Percentiles rank a stretch among this genome's conserved stretches.
Conservation (phyloP, 140 eudicot genomes). For the Bidens hawaiensis region DNA sequence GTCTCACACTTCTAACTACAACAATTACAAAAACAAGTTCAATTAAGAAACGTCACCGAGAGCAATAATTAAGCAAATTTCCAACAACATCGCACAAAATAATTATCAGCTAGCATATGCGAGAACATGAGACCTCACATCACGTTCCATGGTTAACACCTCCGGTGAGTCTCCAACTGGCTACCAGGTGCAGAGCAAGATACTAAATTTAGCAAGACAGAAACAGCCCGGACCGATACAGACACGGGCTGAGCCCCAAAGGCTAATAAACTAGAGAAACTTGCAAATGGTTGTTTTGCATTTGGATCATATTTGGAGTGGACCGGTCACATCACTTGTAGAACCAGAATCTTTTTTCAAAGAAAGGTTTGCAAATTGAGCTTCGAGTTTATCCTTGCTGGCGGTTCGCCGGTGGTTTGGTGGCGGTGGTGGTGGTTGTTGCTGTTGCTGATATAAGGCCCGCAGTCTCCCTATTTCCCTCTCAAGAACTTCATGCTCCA, state of each 20-base stretch:
- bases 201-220: slow-evolving; percentile 24
- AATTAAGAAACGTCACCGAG: not conserved
- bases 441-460: slow-evolving; percentile 66
- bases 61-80: not conserved
- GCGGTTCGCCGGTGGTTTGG: slow-evolving; percentile 56
- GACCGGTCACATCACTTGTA: slow-evolving; percentile 50
- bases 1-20: not conserved
- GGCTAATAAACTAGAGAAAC: slow-evolving; percentile 15
- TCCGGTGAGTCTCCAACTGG: slow-evolving; percentile 60
- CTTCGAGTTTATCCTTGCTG: slow-evolving; percentile 74
- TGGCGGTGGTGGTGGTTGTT: slow-evolving; percentile 47
- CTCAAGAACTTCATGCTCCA: slow-evolving; percentile 94
- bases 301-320: slow-evolving; percentile 53
- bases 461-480: slow-evolving; percentile 72
- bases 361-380: slow-evolving; percentile 63
- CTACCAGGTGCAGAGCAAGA: slow-evolving; percentile 71
- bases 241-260: slow-evolving; percentile 15
- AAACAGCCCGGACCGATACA: not conserved
- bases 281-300: slow-evolving; percentile 20
- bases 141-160: slow-evolving; percentile 52
- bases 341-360: slow-evolving; percentile 56
- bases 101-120: slow-evolving; percentile 15
- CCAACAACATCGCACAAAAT: slow-evolving; percentile 23
- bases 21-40: not conserved
- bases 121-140: slow-evolving; percentile 24